Base-by-base conservation (phyloP, 306 rosid genomes). In the Neltuma alba region DNA sequence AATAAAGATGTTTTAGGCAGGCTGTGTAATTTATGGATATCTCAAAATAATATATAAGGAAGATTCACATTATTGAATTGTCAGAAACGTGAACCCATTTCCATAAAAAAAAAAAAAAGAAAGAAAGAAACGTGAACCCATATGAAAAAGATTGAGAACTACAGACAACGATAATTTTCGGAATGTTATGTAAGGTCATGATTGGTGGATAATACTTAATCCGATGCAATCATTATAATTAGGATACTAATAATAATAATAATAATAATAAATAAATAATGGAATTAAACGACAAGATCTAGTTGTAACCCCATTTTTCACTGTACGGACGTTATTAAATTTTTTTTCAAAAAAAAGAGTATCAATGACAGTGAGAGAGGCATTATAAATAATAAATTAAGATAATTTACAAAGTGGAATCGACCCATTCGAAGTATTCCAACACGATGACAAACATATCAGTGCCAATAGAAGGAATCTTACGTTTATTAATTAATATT, bases 111-210 rank as follows among this genome's bases (percentile, higher is more conserved):
- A n/a, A n/a, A n/a, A n/a, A n/a, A n/a, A n/a, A n/a, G n/a, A n/a
- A n/a, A n/a, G n/a, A n/a, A n/a, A n/a, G n/a, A n/a, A n/a, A n/a
- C n/a, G 31, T 25, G 61, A 54, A 16, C 9, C 6, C 13, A 7
- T 18, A 9, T 10, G 7, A 31, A 50, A 72, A 72, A 23, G 67
- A 79, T 47, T 62, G 83, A 72, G 61, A 79, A 18, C 36, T 30
- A n/a, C 48, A 28, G 37, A 69, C 6, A 64, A 54, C 9, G 36
- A 37, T 7, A 48, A 14, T 5, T 37, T 48, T 25, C 31, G 44
- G n/a, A 31, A 48, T 48, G 18, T 57, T 33, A 9, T 27, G 11
- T 12, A 52, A 33, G 25, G 25, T 13, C 7, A 36, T 54, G 37
- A 14, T 55, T 23, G 27, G 52, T 38, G 27, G n/a, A n/a, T n/a